These are phyloP conservation scores for Paspalum vaginatum DNA, from an alignment of 176 grass and related monocot genomes.

Conservation along the genomic window DNA sequence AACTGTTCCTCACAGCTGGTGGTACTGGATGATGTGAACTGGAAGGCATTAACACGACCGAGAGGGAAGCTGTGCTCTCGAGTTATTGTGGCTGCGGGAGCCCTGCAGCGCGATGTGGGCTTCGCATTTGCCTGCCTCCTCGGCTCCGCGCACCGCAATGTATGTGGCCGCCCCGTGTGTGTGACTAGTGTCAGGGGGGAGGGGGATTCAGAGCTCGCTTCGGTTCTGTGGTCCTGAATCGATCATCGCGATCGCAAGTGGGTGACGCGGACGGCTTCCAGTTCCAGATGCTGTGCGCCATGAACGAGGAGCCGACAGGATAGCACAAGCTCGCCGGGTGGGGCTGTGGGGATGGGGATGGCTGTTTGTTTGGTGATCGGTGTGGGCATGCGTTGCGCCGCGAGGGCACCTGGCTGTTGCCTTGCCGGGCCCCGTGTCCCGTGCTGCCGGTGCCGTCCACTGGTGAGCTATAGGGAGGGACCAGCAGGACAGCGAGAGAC, in stretches of 20 bases:
- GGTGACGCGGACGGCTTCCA: conserved; percentile 32
- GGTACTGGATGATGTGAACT: background rate
- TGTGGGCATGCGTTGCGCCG: conserved; percentile 7
- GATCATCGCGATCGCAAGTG: background rate
- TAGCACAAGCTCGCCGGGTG: conserved; percentile 17
- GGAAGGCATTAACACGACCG: conserved; percentile 3
- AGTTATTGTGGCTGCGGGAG: conserved; percentile 37
- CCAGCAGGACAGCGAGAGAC: background rate
- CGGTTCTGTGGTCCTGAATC: conserved; percentile 38
- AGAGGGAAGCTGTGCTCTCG: conserved; percentile 22
- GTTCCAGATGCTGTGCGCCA: conserved; percentile 37
- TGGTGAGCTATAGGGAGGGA: background rate
- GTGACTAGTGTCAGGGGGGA: conserved; percentile 37
- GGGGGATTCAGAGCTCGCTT: conserved; percentile 23
- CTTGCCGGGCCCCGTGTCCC: background rate
- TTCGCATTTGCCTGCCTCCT: conserved; percentile 1
- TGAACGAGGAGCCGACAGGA: conserved; percentile 35
- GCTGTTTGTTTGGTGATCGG: conserved; percentile 11
- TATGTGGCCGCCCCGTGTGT: conserved; percentile 24
- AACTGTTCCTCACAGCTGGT: conserved; percentile 4
- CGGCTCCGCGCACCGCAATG: conserved; percentile 6
- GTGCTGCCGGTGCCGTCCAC: background rate
- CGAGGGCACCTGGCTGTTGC: conserved; percentile 11
- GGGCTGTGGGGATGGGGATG: background rate
- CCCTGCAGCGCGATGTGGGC: conserved; percentile 47